Percentiles rank a stretch among this genome's conserved stretches.
Evolutionary conservation across 257 asterid genomes (phyloP).

Genomic region (Cruciata laevipes): DNA sequence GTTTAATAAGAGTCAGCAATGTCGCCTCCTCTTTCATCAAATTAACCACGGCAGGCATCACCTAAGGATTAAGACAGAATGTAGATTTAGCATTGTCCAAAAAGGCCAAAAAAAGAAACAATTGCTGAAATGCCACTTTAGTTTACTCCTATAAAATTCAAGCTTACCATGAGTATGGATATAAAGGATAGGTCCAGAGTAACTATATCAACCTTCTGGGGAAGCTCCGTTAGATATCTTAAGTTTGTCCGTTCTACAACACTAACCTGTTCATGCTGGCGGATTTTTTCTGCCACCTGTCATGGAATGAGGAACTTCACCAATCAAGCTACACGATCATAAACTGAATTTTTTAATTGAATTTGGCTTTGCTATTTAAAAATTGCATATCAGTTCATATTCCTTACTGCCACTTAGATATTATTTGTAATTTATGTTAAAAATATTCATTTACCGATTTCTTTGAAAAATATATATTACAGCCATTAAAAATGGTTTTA

Average conservation of each 20-base stretch:
- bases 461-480: not conserved
- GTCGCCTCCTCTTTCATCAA: slow-evolving; percentile 77
- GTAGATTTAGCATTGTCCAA: not conserved
- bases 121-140: slow-evolving; percentile 3
- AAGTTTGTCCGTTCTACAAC: slow-evolving; percentile 84
- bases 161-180: slow-evolving; percentile 73
- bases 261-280: slow-evolving; percentile 60
- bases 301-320: slow-evolving; percentile 17
- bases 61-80: slow-evolving; percentile 33
- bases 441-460: not conserved
- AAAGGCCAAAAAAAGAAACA: not conserved
- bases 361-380: not conserved
- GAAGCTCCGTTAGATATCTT: slow-evolving; percentile 83
- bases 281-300: slow-evolving; percentile 95
- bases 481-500: too few species aligned
- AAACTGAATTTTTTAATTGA: not conserved
- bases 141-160: not conserved
- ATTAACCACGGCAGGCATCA: slow-evolving; percentile 82
- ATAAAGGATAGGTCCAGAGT: slow-evolving; percentile 96
- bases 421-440: not conserved
- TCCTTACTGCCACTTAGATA: not conserved
- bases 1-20: slow-evolving; percentile 75
- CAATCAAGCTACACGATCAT: slow-evolving; percentile 14
- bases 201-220: slow-evolving; percentile 85
- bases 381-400: not conserved